Evolutionary conservation across 257 asterid genomes (phyloP).

Genomic region (Fraxinus quadrangulata): DNA sequence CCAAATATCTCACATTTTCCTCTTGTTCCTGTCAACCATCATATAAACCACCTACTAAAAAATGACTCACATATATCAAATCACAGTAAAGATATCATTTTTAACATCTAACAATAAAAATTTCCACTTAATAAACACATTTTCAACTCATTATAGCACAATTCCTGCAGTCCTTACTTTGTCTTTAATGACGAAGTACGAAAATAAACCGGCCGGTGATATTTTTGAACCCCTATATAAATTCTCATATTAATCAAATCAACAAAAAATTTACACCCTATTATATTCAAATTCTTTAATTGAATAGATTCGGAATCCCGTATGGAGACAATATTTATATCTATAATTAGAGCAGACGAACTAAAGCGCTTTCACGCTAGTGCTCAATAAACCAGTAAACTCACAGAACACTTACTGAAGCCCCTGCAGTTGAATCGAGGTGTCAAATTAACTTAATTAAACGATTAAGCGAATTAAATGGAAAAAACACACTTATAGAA

Average conservation of each 20-base stretch:
- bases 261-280: not conserved
- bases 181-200: not conserved
- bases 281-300: not conserved
- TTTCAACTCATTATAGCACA: not conserved
- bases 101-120: too few relatives aligned
- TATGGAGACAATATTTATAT: not conserved
- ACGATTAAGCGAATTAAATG: not conserved
- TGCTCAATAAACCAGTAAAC: not conserved
- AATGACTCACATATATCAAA: not conserved
- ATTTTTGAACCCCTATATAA: not conserved
- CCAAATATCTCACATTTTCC: conserved; percentile 10
- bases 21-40: not conserved
- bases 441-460: conserved; percentile 14
- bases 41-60: conserved; percentile 1
- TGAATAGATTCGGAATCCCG: not conserved
- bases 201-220: not conserved
- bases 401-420: conserved; percentile 1
- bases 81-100: not conserved
- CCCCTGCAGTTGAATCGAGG: not conserved
- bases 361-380: conserved; percentile 2
- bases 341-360: not conserved
- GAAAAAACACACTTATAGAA: not conserved
- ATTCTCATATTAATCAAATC: not conserved
- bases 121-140: not conserved
- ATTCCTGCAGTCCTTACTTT: not conserved